A percentile compares a stretch with the other conserved stretches of the same genome.
phyloP scores from a whole-genome alignment of 2,329 filamentous ascomycete species.

The Ascochyta clinopodiicola region DNA sequence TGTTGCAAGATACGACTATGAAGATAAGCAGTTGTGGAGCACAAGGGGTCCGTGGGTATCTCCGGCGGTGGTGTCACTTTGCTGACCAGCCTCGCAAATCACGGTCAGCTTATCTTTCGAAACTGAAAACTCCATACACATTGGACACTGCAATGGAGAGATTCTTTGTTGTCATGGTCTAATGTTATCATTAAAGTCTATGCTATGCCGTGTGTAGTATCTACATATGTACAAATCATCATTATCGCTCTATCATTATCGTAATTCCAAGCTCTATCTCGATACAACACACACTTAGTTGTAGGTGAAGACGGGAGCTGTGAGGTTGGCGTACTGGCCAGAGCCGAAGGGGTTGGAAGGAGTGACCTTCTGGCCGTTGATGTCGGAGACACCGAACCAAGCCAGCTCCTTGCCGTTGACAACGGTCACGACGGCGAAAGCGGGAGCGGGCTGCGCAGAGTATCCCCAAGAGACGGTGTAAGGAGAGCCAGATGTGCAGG shows the following conservation, averaged over 20 bases:
- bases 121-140: not conserved
- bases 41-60: not conserved
- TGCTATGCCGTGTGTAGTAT: not conserved
- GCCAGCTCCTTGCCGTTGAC: conserved; percentile 20
- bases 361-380: conserved; percentile 21
- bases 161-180: not conserved
- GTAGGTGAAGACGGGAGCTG: conserved; percentile 18
- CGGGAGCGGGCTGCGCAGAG: conserved; percentile 14
- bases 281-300: not conserved
- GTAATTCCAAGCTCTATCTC: not conserved
- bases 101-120: not conserved
- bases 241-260: not conserved
- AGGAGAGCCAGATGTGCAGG: conserved; percentile 14
- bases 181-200: not conserved
- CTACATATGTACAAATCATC: conserved; percentile 1
- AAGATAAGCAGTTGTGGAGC: conserved; percentile 7
- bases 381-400: conserved; percentile 24
- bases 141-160: not conserved
- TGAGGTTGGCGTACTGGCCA: conserved; percentile 15
- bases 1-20: not conserved
- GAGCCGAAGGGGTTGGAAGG: conserved; percentile 22
- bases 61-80: not conserved
- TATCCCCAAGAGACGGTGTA: conserved; percentile 25
- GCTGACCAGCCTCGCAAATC: not conserved
- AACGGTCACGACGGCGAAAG: conserved; percentile 22